Percentiles rank a stretch among this genome's conserved stretches.
Evolutionary conservation across 805 yeast genomes (phyloP).

Genomic region (Zygoascus biomembranicola): DNA sequence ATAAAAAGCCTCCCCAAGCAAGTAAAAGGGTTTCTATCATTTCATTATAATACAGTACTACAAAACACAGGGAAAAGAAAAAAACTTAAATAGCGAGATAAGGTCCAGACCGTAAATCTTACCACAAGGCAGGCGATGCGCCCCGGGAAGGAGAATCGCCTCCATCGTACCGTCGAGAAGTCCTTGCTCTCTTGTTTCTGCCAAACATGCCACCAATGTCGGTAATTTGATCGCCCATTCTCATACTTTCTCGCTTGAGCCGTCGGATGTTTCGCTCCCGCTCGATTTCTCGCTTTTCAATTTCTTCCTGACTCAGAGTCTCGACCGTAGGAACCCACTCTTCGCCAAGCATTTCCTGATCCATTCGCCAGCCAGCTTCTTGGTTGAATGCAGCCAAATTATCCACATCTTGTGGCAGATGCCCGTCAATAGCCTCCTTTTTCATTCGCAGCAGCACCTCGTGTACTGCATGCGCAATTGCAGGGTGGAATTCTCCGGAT

Average conservation of each 20-base stretch:
- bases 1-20: no score
- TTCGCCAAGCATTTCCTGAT: slow-evolving; percentile 67
- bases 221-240: slow-evolving; percentile 47
- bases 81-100: no score
- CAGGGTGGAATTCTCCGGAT: slow-evolving; percentile 77
- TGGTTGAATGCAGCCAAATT: slow-evolving; percentile 56
- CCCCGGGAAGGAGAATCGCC: slow-evolving; percentile 1
- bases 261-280: slow-evolving; percentile 87
- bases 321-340: slow-evolving; percentile 86
- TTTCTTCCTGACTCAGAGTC: slow-evolving; percentile 80
- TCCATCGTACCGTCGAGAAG: slow-evolving; percentile 12
- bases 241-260: slow-evolving; percentile 82
- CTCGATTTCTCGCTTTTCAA: slow-evolving; percentile 91
- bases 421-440: slow-evolving; percentile 73
- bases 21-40: no score
- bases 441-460: slow-evolving; percentile 71
- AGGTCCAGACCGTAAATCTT: no score
- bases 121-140: background rate
- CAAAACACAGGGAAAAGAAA: no score
- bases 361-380: slow-evolving; percentile 62
- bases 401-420: slow-evolving; percentile 40
- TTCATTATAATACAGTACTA: no score
- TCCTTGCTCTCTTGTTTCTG: slow-evolving; percentile 21
- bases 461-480: slow-evolving; percentile 79
- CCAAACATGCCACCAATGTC: slow-evolving; percentile 32